Percentiles rank a stretch among this genome's conserved stretches.
Evolutionary conservation across 768 basidiomycete species (phyloP).

Genomic region (Hygrophoropsis aurantiaca): DNA sequence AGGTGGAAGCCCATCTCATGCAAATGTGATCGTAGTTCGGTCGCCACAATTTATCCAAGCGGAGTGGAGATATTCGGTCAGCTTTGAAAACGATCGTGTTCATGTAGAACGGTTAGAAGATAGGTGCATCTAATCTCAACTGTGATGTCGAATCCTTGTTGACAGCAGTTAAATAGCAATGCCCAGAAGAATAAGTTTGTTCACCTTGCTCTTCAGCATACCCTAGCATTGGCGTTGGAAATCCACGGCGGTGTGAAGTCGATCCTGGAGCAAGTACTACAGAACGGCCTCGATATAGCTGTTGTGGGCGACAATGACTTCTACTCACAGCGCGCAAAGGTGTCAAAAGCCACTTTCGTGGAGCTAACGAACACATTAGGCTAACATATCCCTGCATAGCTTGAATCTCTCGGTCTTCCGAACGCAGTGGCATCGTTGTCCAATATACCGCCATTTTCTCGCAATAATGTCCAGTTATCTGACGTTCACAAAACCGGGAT

Average conservation of each 20-base stretch:
- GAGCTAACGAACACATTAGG: not conserved
- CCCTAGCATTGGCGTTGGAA: constrained; percentile 68
- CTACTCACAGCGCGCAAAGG: constrained; percentile 90
- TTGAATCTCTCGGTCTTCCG: constrained; percentile 60
- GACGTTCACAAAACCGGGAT: constrained; percentile 98
- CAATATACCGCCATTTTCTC: constrained; percentile 73
- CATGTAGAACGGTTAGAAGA: constrained; percentile 20
- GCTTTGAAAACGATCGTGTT: constrained; percentile 32
- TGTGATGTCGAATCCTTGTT: not conserved
- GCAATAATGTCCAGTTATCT: constrained; percentile 63
- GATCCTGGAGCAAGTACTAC: constrained; percentile 40
- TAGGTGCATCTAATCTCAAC: constrained; percentile 23
- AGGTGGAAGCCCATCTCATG: constrained; percentile 26
- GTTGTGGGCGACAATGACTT: constrained; percentile 97
- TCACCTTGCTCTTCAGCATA: constrained; percentile 80
- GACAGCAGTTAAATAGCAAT: constrained; percentile 23
- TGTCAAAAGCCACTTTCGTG: constrained; percentile 33
- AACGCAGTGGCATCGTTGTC: constrained; percentile 62
- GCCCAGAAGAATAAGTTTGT: constrained; percentile 87
- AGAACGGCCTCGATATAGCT: constrained; percentile 66
- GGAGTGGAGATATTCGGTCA: constrained; percentile 69
- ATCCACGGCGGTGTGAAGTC: constrained; percentile 41
- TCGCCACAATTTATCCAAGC: constrained; percentile 91
- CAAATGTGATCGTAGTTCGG: constrained; percentile 62
- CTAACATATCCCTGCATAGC: constrained; percentile 39